These are phyloP conservation scores for Hysterium pulicare DNA, from an alignment of 2,329 filamentous ascomycete species.

Conservation along the genomic window DNA sequence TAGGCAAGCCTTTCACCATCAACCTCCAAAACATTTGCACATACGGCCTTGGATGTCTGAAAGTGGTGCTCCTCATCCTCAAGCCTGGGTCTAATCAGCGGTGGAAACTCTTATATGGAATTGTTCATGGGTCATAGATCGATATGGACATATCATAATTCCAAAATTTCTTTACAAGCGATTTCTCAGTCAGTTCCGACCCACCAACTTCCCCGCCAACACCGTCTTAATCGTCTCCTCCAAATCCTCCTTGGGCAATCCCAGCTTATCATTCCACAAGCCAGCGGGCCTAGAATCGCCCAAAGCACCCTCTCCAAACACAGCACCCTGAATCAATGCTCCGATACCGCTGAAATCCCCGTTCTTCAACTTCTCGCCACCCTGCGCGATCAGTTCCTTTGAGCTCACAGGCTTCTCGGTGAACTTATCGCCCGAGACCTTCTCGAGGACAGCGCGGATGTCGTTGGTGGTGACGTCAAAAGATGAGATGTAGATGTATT, in stretches of 20 bases:
- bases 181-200: neutral
- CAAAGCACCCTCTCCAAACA: constrained; percentile 17
- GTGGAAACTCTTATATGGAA: neutral
- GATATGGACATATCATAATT: neutral
- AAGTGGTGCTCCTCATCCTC: neutral
- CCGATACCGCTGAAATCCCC: constrained; percentile 29
- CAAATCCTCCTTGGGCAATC: constrained; percentile 39
- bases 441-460: constrained; percentile 53
- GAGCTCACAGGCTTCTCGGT: constrained; percentile 41
- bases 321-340: constrained; percentile 17
- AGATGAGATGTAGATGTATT: constrained; percentile 56
- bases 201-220: constrained; percentile 20
- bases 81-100: too few species aligned
- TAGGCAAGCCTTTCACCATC: neutral
- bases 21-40: neutral
- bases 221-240: constrained; percentile 34
- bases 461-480: constrained; percentile 59
- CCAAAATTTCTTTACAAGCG: neutral
- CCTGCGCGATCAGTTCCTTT: constrained; percentile 24
- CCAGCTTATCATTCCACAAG: constrained; percentile 42
- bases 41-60: neutral
- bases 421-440: constrained; percentile 52
- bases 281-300: constrained; percentile 21
- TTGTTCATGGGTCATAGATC: neutral
- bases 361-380: constrained; percentile 34